These are phyloP conservation scores for Amanita jacksonii DNA, from an alignment of 768 basidiomycete species.

Conservation along the genomic window DNA sequence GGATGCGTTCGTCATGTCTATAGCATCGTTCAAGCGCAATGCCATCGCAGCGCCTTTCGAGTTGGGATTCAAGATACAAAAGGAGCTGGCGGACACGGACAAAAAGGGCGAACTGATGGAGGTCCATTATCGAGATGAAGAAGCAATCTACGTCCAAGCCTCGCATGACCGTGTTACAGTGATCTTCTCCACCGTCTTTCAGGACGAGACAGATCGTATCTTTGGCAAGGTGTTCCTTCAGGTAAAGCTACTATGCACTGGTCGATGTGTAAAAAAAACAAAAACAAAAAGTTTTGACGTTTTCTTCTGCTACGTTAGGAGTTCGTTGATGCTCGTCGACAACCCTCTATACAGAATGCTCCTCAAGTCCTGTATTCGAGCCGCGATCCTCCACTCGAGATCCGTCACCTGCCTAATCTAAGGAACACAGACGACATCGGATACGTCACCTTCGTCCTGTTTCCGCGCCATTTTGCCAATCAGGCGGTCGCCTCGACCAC, in stretches of 20 bases:
- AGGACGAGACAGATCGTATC: constrained; percentile 94
- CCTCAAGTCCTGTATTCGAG: constrained; percentile 95
- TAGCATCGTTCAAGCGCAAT: constrained; percentile 85
- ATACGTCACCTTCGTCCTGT: constrained; percentile 96
- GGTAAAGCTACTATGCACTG: constrained; percentile 30
- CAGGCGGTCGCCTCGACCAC: constrained; percentile 58
- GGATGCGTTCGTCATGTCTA: constrained; percentile 67
- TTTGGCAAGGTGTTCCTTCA: constrained; percentile 98
- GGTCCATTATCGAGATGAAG: constrained; percentile 92
- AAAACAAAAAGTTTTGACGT: too few relatives aligned
- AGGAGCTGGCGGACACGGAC: constrained; percentile 68
- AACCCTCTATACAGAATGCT: constrained; percentile 89
- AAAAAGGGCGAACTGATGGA: constrained; percentile 79
- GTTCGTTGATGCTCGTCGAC: constrained; percentile 96
- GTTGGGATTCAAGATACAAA: constrained; percentile 74
- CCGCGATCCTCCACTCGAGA: constrained; percentile 94
- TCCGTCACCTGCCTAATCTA: constrained; percentile 77
- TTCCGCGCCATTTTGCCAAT: constrained; percentile 89
- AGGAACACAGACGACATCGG: constrained; percentile 82
- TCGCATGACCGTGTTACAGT: constrained; percentile 94
- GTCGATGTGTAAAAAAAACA: background rate
- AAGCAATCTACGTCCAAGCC: constrained; percentile 93
- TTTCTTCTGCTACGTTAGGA: too few relatives aligned
- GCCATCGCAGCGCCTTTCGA: constrained; percentile 95
- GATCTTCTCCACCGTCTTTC: constrained; percentile 94